phyloP scores from a whole-genome alignment of 139 green algal species.

The Monoraphidium neglectum region DNA sequence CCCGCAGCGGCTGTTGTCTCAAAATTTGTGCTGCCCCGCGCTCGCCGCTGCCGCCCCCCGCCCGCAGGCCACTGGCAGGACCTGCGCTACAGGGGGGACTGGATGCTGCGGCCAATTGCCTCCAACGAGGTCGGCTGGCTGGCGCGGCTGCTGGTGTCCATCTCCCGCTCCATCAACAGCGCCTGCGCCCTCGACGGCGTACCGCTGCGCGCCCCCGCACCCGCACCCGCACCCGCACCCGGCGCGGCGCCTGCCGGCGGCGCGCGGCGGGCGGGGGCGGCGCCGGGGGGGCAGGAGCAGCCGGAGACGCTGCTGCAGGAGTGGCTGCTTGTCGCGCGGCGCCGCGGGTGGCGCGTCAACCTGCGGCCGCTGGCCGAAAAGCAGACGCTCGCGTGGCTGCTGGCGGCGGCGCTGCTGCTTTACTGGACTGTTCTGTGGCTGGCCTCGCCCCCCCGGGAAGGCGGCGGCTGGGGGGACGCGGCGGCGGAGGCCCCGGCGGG shows the following conservation, averaged over 20 bases:
- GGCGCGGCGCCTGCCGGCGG: too few species aligned
- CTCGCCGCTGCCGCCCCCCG: not conserved
- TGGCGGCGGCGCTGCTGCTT: conserved; percentile 28
- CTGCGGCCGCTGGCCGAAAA: conserved; percentile 75
- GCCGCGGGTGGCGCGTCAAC: conserved; percentile 65
- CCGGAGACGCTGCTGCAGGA: conserved; percentile 55
- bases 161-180: conserved; percentile 49
- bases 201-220: not conserved
- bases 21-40: too few species aligned
- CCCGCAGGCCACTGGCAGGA: conserved; percentile 51
- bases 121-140: conserved; percentile 72
- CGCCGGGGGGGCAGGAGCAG: conserved; percentile 31
- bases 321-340: conserved; percentile 25
- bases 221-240: too few species aligned
- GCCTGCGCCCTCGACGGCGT: conserved; percentile 51
- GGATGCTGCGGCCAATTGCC: conserved; percentile 72
- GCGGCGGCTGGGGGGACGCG: too few species aligned
- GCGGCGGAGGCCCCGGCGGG: too few species aligned
- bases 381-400: conserved; percentile 60
- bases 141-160: conserved; percentile 66
- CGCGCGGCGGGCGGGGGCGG: conserved; percentile 8
- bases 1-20: too few species aligned
- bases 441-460: not conserved
- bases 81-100: conserved; percentile 76
- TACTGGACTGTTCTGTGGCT: not conserved